phyloP scores from a whole-genome alignment of 345 rosid genomes.

The Turnera subulata region DNA sequence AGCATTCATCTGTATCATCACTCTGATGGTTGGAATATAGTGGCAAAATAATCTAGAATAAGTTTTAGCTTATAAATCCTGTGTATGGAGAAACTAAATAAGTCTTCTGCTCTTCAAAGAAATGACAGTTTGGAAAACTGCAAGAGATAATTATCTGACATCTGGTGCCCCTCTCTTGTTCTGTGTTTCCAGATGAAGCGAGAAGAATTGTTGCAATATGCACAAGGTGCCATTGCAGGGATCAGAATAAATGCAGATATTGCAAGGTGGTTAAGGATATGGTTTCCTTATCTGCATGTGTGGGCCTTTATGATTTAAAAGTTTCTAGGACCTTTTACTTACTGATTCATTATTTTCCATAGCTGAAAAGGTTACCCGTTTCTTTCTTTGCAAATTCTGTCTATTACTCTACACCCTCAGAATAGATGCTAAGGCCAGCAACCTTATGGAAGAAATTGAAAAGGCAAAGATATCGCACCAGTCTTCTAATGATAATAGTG shows the following conservation, averaged over 20 bases:
- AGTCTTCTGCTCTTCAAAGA: too few species aligned
- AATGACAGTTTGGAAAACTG: slow-evolving; percentile 3
- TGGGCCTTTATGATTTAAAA: background rate
- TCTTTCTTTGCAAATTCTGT: slow-evolving; percentile 27
- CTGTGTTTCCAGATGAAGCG: slow-evolving; percentile 55
- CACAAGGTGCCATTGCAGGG: slow-evolving; percentile 83
- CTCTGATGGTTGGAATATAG: too few species aligned
- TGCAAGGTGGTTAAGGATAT: slow-evolving; percentile 48
- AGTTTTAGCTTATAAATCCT: too few species aligned
- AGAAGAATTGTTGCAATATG: slow-evolving; percentile 82
- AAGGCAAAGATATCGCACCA: slow-evolving; percentile 35
- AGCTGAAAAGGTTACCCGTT: background rate
- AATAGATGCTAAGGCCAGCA: slow-evolving; percentile 76
- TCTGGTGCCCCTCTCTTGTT: background rate
- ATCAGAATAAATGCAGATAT: slow-evolving; percentile 67
- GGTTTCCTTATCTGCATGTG: background rate
- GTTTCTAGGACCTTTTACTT: background rate
- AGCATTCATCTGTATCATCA: too few species aligned
- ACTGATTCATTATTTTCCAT: background rate
- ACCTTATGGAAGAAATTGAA: slow-evolving; percentile 59
- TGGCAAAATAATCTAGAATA: too few species aligned
- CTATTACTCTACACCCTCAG: slow-evolving; percentile 52
- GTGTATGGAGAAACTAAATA: too few species aligned
- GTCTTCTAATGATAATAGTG: slow-evolving; percentile 29
- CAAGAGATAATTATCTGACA: background rate